Percentiles rank a stretch among this genome's conserved stretches.
Evolutionary conservation across 129 eudicot genomes (phyloP).

Genomic region (Pittosporum tobira): DNA sequence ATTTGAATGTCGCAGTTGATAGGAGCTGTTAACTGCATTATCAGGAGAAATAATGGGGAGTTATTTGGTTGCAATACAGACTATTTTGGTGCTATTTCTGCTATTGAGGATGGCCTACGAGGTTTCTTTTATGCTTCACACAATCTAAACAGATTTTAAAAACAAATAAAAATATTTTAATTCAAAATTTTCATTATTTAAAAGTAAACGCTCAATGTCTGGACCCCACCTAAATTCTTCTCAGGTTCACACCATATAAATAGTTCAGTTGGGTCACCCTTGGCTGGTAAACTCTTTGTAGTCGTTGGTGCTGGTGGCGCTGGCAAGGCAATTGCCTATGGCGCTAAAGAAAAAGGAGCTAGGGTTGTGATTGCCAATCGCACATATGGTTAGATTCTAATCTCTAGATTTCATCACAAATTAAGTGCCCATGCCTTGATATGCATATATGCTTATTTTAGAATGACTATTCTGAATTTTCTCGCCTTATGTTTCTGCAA

Average conservation of each 20-base stretch:
- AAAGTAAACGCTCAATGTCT: neutral
- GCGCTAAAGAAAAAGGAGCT: slow-evolving; percentile 95
- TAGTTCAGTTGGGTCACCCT: slow-evolving; percentile 48
- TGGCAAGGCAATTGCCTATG: slow-evolving; percentile 94
- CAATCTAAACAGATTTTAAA: neutral
- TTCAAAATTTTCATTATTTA: no score
- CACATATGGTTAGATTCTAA: slow-evolving; percentile 57
- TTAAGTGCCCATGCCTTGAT: slow-evolving; percentile 9
- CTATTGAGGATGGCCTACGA: slow-evolving; percentile 77
- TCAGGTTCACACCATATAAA: slow-evolving; percentile 38
- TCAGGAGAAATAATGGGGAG: slow-evolving; percentile 67
- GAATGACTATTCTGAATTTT: slow-evolving; percentile 1
- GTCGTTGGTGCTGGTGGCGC: slow-evolving; percentile 99
- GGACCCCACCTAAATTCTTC: slow-evolving; percentile 1
- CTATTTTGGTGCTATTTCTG: slow-evolving; percentile 87
- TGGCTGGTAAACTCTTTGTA: slow-evolving; percentile 74
- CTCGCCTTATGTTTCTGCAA: slow-evolving; percentile 9
- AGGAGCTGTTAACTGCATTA: slow-evolving; percentile 81
- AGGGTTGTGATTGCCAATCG: slow-evolving; percentile 90
- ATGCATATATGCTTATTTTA: slow-evolving; percentile 7
- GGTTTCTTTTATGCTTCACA: slow-evolving; percentile 40
- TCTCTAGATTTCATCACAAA: slow-evolving; percentile 3
- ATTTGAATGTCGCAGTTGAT: slow-evolving; percentile 50
- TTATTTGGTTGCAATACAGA: slow-evolving; percentile 86
- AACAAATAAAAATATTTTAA: no score